Base-by-base conservation (phyloP, 73 alveolate genomes). In the Paramecium bursaria region DNA sequence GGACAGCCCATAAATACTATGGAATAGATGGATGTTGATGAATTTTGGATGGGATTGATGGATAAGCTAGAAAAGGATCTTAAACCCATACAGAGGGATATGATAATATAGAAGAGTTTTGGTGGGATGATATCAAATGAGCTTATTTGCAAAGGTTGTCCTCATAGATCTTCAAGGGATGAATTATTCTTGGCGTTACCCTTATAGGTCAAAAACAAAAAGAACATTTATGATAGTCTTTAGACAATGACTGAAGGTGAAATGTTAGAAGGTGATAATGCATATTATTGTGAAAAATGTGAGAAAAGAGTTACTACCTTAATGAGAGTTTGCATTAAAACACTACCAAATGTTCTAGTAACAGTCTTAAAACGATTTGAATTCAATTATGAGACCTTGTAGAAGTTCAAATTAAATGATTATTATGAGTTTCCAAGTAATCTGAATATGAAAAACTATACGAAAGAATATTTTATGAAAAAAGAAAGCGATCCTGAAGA, bases 181-280 rank as follows among this genome's bases (percentile, higher is more conserved):
- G 99, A 97, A 86, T 94, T 96, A 2, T 97, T 97, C 91, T 88
- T 82, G 35, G 92, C 97, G 22, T 73, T 97, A 2, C 86, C 95
- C 46, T 90, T 97, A 53, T 97, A 94, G 48, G 94, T 96, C 13
- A 93, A 97, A 90, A 97, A 95, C 61, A 92, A 94, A 86, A 91
- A 94, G 44, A 90, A 87, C 29, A 75, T 96, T 13, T 92, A 91
- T 53, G 98, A 96, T 51, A 97, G 98, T 3, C 90, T 96, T 19
- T 80, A 94, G 53, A 61, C 94, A 9, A 93, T 92, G 87, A 91
- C 95, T 26, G 94, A 93, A 74, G 99, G 98, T 42, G 99, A 96
- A 75, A 92, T 94, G 93, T 92, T 96, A 10, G 99, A 96, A 73
- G 99, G 99, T 0, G 99, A 95, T 74, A 96, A 96, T 94, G 97